Percentiles rank a stretch among this genome's conserved stretches.
Evolutionary conservation across 2,329 filamentous ascomycete species (phyloP).

Genomic region (Ophiocordyceps sinensis): DNA sequence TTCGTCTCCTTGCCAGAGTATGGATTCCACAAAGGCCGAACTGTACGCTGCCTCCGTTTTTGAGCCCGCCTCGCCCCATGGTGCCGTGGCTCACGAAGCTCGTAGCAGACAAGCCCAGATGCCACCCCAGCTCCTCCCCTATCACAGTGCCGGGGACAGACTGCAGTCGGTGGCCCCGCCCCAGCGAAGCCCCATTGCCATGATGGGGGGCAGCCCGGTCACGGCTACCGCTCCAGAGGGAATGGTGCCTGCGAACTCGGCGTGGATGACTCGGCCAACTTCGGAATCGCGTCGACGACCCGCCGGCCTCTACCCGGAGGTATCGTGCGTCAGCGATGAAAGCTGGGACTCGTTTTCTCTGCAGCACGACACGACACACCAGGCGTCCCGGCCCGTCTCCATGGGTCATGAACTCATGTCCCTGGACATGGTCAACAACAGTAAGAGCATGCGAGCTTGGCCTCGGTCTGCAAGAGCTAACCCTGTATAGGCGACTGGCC

Average conservation of each 20-base stretch:
- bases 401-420: slow-evolving; percentile 34
- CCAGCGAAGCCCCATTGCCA: slow-evolving; percentile 10
- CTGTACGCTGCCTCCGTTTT: neutral
- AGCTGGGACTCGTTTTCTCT: slow-evolving; percentile 44
- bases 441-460: slow-evolving; percentile 15
- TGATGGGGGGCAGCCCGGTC: slow-evolving; percentile 37
- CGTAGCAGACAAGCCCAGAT: neutral
- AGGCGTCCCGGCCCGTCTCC: slow-evolving; percentile 38
- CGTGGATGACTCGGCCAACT: slow-evolving; percentile 39
- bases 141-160: neutral
- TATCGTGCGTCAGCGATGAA: slow-evolving; percentile 41
- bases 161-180: slow-evolving; percentile 1
- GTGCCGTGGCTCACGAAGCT: neutral
- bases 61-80: neutral
- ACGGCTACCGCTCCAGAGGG: slow-evolving; percentile 28
- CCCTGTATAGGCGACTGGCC: slow-evolving; percentile 20
- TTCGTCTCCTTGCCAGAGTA: neutral
- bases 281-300: slow-evolving; percentile 38
- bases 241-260: slow-evolving; percentile 26
- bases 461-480: neutral
- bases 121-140: neutral
- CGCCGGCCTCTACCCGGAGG: slow-evolving; percentile 46
- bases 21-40: neutral
- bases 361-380: slow-evolving; percentile 34
- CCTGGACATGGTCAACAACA: slow-evolving; percentile 1